Percentiles rank a stretch among this genome's conserved stretches.
phyloP scores from a whole-genome alignment of 495 filamentous ascomycete genomes.

The Penicillium roqueforti region DNA sequence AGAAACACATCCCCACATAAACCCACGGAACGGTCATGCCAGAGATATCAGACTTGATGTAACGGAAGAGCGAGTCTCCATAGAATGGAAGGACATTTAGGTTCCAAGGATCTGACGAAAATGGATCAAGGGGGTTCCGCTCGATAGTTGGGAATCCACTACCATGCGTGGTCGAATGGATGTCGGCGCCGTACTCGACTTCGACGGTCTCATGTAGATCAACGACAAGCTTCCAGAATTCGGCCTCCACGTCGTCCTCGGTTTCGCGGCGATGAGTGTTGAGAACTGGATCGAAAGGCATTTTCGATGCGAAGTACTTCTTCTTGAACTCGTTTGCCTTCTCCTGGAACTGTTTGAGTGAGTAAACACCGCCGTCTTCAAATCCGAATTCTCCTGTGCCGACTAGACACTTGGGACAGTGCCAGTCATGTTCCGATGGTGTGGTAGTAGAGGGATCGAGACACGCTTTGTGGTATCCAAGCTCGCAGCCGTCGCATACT shows the following conservation, averaged over 20 bases:
- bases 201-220: conserved; percentile 92
- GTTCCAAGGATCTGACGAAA: conserved; percentile 92
- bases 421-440: conserved; percentile 86
- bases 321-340: conserved; percentile 94
- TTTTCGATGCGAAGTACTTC: conserved; percentile 82
- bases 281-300: conserved; percentile 82
- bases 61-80: conserved; percentile 86
- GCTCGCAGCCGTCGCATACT: conserved; percentile 90
- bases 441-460: conserved; percentile 81
- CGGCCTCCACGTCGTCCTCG: conserved; percentile 93
- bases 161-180: conserved; percentile 96
- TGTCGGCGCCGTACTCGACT: conserved; percentile 97
- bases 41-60: conserved; percentile 98
- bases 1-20: conserved; percentile 99
- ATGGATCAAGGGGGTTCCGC: conserved; percentile 78
- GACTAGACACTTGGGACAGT: conserved; percentile 92
- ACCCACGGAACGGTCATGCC: conserved; percentile 99
- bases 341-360: conserved; percentile 91
- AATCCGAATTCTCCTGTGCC: conserved; percentile 97
- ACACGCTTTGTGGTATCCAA: conserved; percentile 82
- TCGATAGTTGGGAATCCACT: conserved; percentile 97
- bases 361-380: conserved; percentile 95
- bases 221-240: conserved; percentile 95
- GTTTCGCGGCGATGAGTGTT: conserved; percentile 76
- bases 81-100: conserved; percentile 90